Evolutionary conservation across 495 filamentous ascomycete genomes (phyloP), one percentile per base, ranked within the genome.

Genomic region (Chaetomium fimeti): DNA sequence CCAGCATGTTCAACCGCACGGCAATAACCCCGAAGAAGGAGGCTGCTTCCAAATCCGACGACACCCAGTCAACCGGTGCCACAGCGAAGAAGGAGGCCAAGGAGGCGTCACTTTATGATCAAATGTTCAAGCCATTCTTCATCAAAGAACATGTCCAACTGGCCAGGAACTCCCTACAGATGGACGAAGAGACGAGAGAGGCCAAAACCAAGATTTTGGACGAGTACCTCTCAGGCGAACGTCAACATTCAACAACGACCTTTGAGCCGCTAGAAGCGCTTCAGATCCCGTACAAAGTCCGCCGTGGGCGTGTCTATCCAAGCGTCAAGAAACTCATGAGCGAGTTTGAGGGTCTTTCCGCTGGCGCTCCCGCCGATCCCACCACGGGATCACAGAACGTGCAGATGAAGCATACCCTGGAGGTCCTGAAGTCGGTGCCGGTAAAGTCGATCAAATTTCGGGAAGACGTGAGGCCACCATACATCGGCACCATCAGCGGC

Each of bases 381-480:
- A 70, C 75, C 25, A 76, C 75, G 66, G 68, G 85, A 76, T 75
- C 83, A 24, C 77, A 78, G 54, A 79, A 69, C 43, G 68, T 78
- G 36, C 76, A 82, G 40, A 76, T 80, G 25, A 75, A 79, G 49
- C 78, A 76, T 32, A 70, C 73, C 48, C 72, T 66, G 36, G 71
- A 85, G n/a, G 72, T 84, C 3, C 81, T 98, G 16, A 81, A 83
- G 53, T 69, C 77, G 5, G 76, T 95, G 8, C 82, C 87, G 4
- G 80, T 91, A 71, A 97, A 96, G 71, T 87, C 88, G 32, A 76
- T 99, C 7, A 83, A 85, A 56, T 98, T 98, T 64, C 77, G 79
- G 8, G 88, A 96, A 75, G 94, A 98, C 76, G 90, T 97, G 8
- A 83, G 94, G 32, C 94, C 95, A 15, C 87, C 94, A 0, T 99